Conservation (phyloP, 768 basidiomycete genomes). For the Serendipita vermifera region DNA sequence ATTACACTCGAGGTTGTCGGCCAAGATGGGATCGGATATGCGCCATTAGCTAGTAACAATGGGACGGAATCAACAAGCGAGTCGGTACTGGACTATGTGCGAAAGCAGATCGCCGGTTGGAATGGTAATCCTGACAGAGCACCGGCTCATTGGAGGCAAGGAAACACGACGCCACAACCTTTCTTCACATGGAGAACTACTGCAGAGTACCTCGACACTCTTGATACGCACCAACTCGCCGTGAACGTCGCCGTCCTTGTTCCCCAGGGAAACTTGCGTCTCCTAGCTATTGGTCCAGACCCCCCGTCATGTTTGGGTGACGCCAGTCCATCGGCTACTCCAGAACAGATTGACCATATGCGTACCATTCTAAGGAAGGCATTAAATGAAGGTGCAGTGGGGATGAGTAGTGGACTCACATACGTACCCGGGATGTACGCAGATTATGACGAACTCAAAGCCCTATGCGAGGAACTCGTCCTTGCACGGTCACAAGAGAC, state of each 20-base stretch:
- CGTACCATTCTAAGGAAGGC: conserved; percentile 16
- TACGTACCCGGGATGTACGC: conserved; percentile 26
- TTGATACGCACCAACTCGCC: conserved; percentile 20
- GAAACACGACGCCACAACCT: conserved; percentile 20
- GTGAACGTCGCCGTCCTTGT: conserved; percentile 22
- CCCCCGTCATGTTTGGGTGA: too few relatives aligned
- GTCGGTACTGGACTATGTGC: conserved; percentile 16
- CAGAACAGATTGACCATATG: conserved; percentile 19
- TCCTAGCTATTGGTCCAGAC: conserved; percentile 21
- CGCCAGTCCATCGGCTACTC: too few relatives aligned
- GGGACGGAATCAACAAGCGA: background rate
- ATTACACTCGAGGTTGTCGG: conserved; percentile 24
- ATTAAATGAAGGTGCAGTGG: conserved; percentile 22
- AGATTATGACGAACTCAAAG: conserved; percentile 19
- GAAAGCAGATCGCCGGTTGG: conserved; percentile 24
- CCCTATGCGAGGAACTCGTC: conserved; percentile 17
- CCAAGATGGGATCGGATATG: conserved; percentile 23
- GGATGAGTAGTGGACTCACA: conserved; percentile 23
- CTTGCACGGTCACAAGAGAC: background rate
- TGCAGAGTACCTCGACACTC: conserved; percentile 20
- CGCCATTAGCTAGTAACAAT: conserved; percentile 15
- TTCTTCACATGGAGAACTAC: conserved; percentile 21
- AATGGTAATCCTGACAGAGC: conserved; percentile 16
- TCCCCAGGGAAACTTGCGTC: conserved; percentile 23
- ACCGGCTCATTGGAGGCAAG: background rate